A percentile compares a stretch with the other conserved stretches of the same genome.
Conservation (phyloP, 805 yeast genomes). For the Nematodospora valgi region DNA sequence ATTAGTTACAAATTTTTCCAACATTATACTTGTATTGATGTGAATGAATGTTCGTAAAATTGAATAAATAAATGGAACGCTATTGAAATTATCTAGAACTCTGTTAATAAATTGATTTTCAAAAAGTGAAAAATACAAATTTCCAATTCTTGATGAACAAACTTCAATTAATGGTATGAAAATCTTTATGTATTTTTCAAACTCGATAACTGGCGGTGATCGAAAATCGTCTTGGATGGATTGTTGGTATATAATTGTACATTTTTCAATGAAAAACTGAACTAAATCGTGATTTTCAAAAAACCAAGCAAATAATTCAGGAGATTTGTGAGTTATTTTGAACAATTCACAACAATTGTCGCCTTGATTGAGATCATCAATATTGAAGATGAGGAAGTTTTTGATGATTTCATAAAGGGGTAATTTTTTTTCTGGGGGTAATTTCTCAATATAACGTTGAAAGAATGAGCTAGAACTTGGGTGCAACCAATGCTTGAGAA, state of each 20-base stretch:
- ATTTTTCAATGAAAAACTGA: slow-evolving; percentile 1
- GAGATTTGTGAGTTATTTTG: slow-evolving; percentile 7
- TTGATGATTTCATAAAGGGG: slow-evolving; percentile 20
- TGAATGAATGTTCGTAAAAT: slow-evolving; percentile 6
- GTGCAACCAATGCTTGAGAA: slow-evolving; percentile 10
- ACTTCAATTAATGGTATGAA: slow-evolving; percentile 2
- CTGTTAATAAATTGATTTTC: slow-evolving; percentile 5
- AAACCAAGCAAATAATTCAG: slow-evolving; percentile 3
- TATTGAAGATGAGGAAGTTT: slow-evolving; percentile 14
- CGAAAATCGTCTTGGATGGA: slow-evolving; percentile 2
- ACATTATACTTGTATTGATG: slow-evolving; percentile 1
- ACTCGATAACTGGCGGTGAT: slow-evolving; percentile 1
- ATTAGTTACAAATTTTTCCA: slow-evolving; percentile 3
- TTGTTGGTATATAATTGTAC: neutral
- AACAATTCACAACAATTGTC: slow-evolving; percentile 4
- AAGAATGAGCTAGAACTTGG: neutral
- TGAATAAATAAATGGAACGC: slow-evolving; percentile 8
- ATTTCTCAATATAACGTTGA: neutral
- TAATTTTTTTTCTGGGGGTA: slow-evolving; percentile 6
- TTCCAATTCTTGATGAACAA: slow-evolving; percentile 4
- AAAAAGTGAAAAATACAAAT: slow-evolving; percentile 3
- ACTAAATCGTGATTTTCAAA: slow-evolving; percentile 1
- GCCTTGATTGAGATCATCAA: slow-evolving; percentile 1
- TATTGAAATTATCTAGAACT: slow-evolving; percentile 3
- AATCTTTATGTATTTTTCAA: slow-evolving; percentile 4